Percentiles rank a stretch among this genome's conserved stretches.
Evolutionary conservation across 2,329 filamentous ascomycete genomes (phyloP).

Genomic region (Fusarium camptoceras): DNA sequence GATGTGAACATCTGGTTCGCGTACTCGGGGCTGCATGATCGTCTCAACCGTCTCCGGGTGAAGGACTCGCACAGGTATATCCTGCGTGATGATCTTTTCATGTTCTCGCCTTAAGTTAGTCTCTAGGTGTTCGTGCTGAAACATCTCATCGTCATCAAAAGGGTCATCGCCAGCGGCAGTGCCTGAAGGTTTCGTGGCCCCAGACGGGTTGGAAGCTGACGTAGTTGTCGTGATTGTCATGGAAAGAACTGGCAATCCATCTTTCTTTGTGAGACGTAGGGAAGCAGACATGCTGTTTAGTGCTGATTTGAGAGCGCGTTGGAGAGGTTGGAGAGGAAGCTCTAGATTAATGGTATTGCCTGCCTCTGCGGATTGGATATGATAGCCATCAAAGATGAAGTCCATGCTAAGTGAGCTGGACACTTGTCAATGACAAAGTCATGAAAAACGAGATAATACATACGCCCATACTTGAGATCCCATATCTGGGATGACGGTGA

Average conservation of each 20-base stretch:
- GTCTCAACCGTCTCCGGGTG: slow-evolving; percentile 85
- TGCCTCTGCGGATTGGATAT: slow-evolving; percentile 83
- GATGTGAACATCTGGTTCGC: slow-evolving; percentile 94
- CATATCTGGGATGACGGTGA: slow-evolving; percentile 94
- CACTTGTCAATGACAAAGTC: slow-evolving; percentile 9
- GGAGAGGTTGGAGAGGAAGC: slow-evolving; percentile 86
- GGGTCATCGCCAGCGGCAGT: slow-evolving; percentile 50
- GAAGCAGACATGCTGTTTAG: slow-evolving; percentile 83
- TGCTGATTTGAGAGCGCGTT: slow-evolving; percentile 91
- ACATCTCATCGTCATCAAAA: slow-evolving; percentile 59
- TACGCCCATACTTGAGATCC: slow-evolving; percentile 97
- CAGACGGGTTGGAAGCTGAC: slow-evolving; percentile 56
- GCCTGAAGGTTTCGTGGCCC: slow-evolving; percentile 46
- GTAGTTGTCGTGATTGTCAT: slow-evolving; percentile 89
- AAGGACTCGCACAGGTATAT: slow-evolving; percentile 93
- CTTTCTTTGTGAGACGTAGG: slow-evolving; percentile 92
- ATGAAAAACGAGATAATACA: slow-evolving; percentile 46
- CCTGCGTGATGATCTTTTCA: slow-evolving; percentile 93
- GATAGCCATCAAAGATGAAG: slow-evolving; percentile 87
- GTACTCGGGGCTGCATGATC: slow-evolving; percentile 91
- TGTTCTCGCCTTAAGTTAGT: slow-evolving; percentile 74
- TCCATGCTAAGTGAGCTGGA: slow-evolving; percentile 73
- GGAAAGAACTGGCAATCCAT: slow-evolving; percentile 85
- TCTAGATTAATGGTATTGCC: slow-evolving; percentile 96
- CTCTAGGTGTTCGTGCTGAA: slow-evolving; percentile 64